Conservation (phyloP, 2,329 filamentous ascomycete species). For the Capronia epimyces region DNA sequence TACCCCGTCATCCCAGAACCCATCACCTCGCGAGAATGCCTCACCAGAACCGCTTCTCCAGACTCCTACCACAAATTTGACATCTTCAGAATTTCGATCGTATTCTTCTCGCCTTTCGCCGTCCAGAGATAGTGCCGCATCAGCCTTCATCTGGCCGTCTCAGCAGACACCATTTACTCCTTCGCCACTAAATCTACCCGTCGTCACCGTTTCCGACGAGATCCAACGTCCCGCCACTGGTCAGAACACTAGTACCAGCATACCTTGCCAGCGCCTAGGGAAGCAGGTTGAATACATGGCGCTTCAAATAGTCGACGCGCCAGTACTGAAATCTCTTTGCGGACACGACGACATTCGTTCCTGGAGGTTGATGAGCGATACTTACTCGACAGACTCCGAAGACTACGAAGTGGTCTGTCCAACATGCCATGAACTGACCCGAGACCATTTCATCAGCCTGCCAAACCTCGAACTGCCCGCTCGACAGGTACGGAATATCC, state of each 20-base stretch:
- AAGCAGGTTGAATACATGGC: conserved; percentile 27
- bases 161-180: conserved; percentile 3
- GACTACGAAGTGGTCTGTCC: conserved; percentile 26
- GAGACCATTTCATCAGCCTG: conserved; percentile 26
- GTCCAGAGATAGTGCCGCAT: conserved; percentile 3
- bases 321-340: conserved; percentile 18
- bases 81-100: not conserved
- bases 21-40: conserved; percentile 10
- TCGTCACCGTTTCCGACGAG: not conserved
- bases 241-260: not conserved
- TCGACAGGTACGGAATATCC: conserved; percentile 14
- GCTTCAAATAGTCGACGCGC: conserved; percentile 21
- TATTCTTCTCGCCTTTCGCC: not conserved
- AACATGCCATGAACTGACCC: conserved; percentile 21
- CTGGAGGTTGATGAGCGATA: conserved; percentile 24
- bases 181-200: conserved; percentile 1
- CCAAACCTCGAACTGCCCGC: conserved; percentile 17
- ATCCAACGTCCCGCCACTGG: not conserved
- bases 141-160: conserved; percentile 4
- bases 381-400: conserved; percentile 15
- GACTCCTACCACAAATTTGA: not conserved
- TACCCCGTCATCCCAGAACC: conserved; percentile 2
- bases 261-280: conserved; percentile 16
- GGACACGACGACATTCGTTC: conserved; percentile 26
- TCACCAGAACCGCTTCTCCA: conserved; percentile 4